phyloP scores from a whole-genome alignment of 2,329 filamentous ascomycete genomes.

The Dichotomopilus funicola region DNA sequence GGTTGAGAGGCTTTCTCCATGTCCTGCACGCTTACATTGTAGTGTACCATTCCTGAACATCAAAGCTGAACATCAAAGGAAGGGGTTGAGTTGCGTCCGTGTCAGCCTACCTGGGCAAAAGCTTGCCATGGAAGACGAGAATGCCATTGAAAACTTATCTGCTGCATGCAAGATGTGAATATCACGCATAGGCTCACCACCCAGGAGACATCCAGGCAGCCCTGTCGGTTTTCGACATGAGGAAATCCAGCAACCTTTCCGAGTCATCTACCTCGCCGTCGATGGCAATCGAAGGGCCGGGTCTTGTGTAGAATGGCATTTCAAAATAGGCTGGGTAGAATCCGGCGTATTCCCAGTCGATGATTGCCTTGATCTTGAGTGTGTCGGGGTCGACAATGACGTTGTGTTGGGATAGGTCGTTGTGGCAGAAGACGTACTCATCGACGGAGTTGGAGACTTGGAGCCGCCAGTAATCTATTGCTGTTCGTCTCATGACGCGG shows the following conservation, averaged over 20 bases:
- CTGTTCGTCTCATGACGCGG: constrained; percentile 21
- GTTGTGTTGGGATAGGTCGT: constrained; percentile 21
- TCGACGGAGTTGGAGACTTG: constrained; percentile 9
- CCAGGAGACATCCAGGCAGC: too few relatives aligned
- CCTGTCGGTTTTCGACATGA: background rate
- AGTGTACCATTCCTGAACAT: too few relatives aligned
- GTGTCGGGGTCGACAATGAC: constrained; percentile 23
- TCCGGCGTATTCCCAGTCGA: constrained; percentile 26
- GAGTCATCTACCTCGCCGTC: constrained; percentile 22
- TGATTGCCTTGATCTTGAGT: constrained; percentile 21
- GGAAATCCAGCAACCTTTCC: constrained; percentile 2
- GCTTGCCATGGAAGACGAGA: too few relatives aligned
- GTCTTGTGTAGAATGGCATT: constrained; percentile 18
- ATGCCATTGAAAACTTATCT: too few relatives aligned
- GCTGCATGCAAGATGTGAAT: too few relatives aligned
- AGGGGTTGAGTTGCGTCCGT: too few relatives aligned
- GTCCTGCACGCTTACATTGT: too few relatives aligned
- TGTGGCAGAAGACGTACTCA: constrained; percentile 24
- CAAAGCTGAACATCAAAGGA: too few relatives aligned
- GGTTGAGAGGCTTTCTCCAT: too few relatives aligned
- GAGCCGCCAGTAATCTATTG: constrained; percentile 22
- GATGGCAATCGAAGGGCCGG: constrained; percentile 21
- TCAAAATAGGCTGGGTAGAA: constrained; percentile 27
- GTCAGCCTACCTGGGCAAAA: too few relatives aligned
- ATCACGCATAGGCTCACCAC: too few relatives aligned